Percentiles rank a stretch among this genome's conserved stretches.
Conservation (phyloP, 768 basidiomycete genomes). For the Basidioascus undulatus region DNA sequence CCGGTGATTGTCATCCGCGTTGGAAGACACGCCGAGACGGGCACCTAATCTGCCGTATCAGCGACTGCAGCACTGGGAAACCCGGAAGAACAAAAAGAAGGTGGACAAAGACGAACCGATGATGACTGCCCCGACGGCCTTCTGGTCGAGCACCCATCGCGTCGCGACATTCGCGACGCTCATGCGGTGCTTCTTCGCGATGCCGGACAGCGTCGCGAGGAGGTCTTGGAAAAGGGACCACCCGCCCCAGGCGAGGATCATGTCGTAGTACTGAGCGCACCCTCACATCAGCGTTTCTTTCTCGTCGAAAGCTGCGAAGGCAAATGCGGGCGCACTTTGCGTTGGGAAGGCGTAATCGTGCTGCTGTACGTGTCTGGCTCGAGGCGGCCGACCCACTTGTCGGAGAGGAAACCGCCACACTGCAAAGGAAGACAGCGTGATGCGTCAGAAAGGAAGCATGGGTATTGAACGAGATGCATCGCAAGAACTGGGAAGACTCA, state of each 20-base stretch:
- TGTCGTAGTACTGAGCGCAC: conserved; percentile 43
- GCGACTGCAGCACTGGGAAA: neutral
- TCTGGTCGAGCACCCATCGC: conserved; percentile 60
- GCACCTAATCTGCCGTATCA: conserved; percentile 39
- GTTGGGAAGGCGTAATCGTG: conserved; percentile 50
- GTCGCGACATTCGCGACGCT: conserved; percentile 59
- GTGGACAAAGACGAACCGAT: conserved; percentile 28
- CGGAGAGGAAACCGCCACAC: conserved; percentile 65
- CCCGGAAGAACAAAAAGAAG: conserved; percentile 1
- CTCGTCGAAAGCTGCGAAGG: conserved; percentile 1
- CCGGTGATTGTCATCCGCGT: conserved; percentile 39
- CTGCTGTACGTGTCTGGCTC: conserved; percentile 50
- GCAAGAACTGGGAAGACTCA: conserved; percentile 23
- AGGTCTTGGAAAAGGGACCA: conserved; percentile 54
- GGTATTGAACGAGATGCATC: neutral
- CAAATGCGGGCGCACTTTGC: conserved; percentile 38
- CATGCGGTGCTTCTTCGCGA: conserved; percentile 40
- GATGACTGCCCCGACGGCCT: conserved; percentile 52
- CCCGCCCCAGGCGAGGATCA: conserved; percentile 56
- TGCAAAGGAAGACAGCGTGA: conserved; percentile 16
- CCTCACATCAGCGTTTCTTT: neutral
- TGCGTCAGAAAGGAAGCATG: neutral
- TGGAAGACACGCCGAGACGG: conserved; percentile 49
- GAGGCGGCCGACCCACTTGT: conserved; percentile 40
- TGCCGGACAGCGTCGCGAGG: conserved; percentile 30